Conservation (phyloP, 2,329 filamentous ascomycete species). For the Colletotrichum noveboracense region DNA sequence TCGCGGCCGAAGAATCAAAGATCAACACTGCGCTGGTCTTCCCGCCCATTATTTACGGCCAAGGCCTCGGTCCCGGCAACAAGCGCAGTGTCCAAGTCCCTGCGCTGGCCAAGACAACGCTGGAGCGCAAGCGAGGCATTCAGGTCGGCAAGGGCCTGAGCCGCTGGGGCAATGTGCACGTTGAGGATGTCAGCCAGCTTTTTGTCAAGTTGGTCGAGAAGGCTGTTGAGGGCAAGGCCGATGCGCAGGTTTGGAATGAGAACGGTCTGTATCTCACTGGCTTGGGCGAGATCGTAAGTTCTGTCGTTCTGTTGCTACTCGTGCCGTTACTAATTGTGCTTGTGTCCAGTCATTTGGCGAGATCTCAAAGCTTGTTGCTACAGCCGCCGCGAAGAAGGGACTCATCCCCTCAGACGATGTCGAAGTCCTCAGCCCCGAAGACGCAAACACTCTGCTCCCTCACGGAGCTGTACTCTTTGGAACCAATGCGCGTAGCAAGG, state of each 20-base stretch:
- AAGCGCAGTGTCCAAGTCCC: constrained; percentile 47
- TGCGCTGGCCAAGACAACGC: constrained; percentile 34
- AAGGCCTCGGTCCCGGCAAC: constrained; percentile 41
- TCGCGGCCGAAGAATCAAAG: constrained; percentile 26
- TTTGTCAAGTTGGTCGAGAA: constrained; percentile 34
- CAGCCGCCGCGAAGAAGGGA: constrained; percentile 29
- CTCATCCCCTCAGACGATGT: constrained; percentile 27
- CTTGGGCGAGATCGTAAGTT: constrained; percentile 31
- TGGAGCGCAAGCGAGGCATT: constrained; percentile 36
- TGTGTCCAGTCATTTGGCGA: constrained; percentile 30
- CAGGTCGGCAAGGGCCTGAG: constrained; percentile 37
- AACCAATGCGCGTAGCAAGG: constrained; percentile 59
- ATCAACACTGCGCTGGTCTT: constrained; percentile 40
- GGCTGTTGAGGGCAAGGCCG: constrained; percentile 24
- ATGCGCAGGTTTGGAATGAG: constrained; percentile 37
- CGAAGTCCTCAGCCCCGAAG: constrained; percentile 38
- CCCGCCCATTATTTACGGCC: constrained; percentile 44
- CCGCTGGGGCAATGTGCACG: constrained; percentile 40
- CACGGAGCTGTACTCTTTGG: constrained; percentile 58
- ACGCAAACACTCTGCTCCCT: constrained; percentile 47
- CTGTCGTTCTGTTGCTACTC: rapidly evolving
- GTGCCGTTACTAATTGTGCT: neutral
- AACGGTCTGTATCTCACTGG: constrained; percentile 42
- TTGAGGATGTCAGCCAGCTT: constrained; percentile 35
- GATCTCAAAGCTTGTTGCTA: constrained; percentile 32